Percentiles rank a stretch among this genome's conserved stretches.
phyloP scores from a whole-genome alignment of 1,284 basidiomycete genomes.

The Sanguinoderma infundibulare region DNA sequence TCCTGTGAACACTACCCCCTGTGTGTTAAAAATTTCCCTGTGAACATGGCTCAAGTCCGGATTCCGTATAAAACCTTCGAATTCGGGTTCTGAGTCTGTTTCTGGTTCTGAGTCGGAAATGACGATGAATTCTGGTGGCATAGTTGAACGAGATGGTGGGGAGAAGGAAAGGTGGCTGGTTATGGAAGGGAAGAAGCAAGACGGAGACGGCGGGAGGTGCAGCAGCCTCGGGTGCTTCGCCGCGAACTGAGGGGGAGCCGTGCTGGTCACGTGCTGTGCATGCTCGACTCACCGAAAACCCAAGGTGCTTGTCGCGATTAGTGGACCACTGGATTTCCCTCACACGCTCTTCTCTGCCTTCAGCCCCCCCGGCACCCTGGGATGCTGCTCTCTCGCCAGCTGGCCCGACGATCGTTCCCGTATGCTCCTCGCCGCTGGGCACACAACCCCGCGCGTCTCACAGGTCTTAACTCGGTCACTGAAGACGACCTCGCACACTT shows the following conservation, averaged over 20 bases:
- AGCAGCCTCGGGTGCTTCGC: not conserved
- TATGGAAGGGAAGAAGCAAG: not conserved
- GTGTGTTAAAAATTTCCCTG: not conserved
- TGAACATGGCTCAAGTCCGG: not conserved
- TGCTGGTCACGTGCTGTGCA: not conserved
- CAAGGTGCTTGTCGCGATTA: no score
- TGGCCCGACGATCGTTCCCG: constrained; percentile 21
- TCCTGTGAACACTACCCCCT: constrained; percentile 15
- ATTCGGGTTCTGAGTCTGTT: not conserved
- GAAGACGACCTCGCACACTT: constrained; percentile 68
- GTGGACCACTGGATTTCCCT: no score
- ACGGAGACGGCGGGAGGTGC: not conserved
- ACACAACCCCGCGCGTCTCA: constrained; percentile 15
- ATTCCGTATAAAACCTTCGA: not conserved
- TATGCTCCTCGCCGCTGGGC: constrained; percentile 27
- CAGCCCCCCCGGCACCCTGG: not conserved
- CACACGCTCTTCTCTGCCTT: not conserved
- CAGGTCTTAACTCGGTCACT: constrained; percentile 50
- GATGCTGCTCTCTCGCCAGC: constrained; percentile 29
- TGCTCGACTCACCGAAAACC: not conserved
- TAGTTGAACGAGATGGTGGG: not conserved
- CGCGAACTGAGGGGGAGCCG: not conserved
- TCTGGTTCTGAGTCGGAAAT: not conserved
- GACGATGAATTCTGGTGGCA: not conserved
- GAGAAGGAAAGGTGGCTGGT: not conserved